These are phyloP conservation scores for Allomyces javanicus DNA, from an alignment of 192 early-diverging fungal species.

Conservation along the genomic window DNA sequence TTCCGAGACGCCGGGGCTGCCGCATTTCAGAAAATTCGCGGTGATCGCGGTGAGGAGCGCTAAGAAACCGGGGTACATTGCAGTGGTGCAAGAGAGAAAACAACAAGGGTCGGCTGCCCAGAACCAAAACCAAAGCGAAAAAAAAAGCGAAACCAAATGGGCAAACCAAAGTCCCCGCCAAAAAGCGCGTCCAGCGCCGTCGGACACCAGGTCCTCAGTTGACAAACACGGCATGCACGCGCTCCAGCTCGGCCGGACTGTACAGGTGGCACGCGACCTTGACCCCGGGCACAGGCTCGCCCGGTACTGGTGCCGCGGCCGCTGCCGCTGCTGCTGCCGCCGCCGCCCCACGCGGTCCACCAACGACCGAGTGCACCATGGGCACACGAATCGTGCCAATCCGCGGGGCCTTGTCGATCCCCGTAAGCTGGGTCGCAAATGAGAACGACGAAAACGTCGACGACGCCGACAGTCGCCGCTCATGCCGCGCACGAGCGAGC, in stretches of 20 bases:
- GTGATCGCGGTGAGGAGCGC: no score
- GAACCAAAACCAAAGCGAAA: no score
- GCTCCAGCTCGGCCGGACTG: conserved; percentile 13
- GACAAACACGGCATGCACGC: conserved; percentile 13
- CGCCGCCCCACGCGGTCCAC: conserved; percentile 3
- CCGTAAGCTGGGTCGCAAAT: neutral
- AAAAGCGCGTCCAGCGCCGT: no score
- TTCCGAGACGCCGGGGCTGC: no score
- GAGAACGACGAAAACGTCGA: neutral
- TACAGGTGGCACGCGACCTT: conserved; percentile 4
- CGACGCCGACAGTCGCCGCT: neutral
- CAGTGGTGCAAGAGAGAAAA: no score
- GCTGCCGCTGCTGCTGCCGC: neutral
- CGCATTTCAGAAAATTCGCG: no score
- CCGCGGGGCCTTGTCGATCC: conserved; percentile 1
- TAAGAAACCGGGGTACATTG: no score
- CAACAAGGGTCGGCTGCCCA: no score
- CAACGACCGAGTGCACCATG: conserved; percentile 6
- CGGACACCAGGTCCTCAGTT: conserved; percentile 4
- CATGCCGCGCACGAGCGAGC: neutral
- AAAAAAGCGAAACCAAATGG: no score
- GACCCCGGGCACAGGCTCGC: neutral
- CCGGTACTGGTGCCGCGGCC: conserved; percentile 3
- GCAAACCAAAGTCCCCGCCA: no score
- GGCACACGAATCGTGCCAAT: conserved; percentile 1